Evolutionary conservation across 139 green algal genomes (phyloP).

Genomic region (Chlamydomonas sphaeroides): DNA sequence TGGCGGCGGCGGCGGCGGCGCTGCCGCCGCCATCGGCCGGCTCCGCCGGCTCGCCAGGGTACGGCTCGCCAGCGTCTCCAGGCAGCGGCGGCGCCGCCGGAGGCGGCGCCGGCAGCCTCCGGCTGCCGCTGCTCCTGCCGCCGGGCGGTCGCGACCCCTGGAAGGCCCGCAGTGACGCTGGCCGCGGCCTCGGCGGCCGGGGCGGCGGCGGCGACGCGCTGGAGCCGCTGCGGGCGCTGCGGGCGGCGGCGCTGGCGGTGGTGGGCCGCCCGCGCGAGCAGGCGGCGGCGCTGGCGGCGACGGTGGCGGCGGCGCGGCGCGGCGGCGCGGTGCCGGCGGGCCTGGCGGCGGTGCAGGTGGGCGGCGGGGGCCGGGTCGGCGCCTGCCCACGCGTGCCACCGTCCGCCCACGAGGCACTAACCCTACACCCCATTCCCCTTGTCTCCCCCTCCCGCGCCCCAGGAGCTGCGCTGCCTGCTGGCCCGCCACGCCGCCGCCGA

Average conservation of each 20-base stretch:
- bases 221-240: constrained; percentile 69
- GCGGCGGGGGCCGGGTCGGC: too few species aligned
- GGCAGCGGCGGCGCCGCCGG: too few species aligned
- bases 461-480: constrained; percentile 15
- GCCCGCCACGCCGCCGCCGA: background rate
- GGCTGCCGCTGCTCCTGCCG: background rate
- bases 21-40: background rate
- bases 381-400: too few species aligned
- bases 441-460: background rate
- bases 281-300: constrained; percentile 27
- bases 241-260: constrained; percentile 52
- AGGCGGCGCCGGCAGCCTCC: too few species aligned
- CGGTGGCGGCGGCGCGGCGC: constrained; percentile 27
- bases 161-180: background rate
- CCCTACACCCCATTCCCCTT: background rate
- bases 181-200: background rate
- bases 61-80: too few species aligned
- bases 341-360: constrained; percentile 14
- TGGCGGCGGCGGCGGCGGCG: background rate
- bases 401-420: too few species aligned
- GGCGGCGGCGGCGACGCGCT: background rate
- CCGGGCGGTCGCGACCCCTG: background rate
- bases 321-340: constrained; percentile 15
- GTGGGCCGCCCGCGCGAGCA: constrained; percentile 7
- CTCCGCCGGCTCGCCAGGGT: too few species aligned